Evolutionary conservation across 2,329 filamentous ascomycete species (phyloP), one percentile per base, ranked within the genome.

Genomic region (Dactylellina drechsleri): DNA sequence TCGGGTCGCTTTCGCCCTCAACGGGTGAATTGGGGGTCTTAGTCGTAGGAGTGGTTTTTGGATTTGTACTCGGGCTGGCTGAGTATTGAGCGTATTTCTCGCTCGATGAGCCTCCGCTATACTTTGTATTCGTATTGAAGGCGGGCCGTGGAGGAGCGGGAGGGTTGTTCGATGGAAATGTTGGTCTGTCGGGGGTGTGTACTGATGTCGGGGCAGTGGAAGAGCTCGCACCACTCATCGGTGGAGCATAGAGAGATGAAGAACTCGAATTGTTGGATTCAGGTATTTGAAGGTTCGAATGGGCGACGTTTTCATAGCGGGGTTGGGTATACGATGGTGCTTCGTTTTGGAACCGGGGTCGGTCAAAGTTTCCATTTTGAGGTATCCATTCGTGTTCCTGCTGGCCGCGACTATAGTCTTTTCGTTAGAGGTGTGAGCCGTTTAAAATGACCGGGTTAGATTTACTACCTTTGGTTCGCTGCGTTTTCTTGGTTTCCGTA

Each of bases 321-420:
- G 52, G 60, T 49, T 47, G 43, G 4, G 50, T 28, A 28, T 54
- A 28, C 15, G 18, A 20, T 23, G 59, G 50, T 1, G 53, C 60
- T 45, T 54, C 56, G 36, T 66, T 72, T 1, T 49, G 47, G n/a
- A 49, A 31, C 8, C 61, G 20, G 28, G 41, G 23, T 50, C 47
- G 16, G 54, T 54, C 16, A 15, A 20, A n/a, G n/a, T 53, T 71
- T 10, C 10, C 12, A 23, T 16, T 23, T 15, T 28, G 47, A 23
- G 58, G 68, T 6, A 40, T 8, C 50, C 53, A 68, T 36, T 66
- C 50, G 20, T 73, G 68, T 45, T 73, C 68, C 41, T 73, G 68
- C 13, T 65, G 23, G n/a, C 58, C 61, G 28, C 66, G 16, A 2
- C 10, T 16, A 57, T 12, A 16, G 1, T 26, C 26, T 45, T 23